Conservation (phyloP, 1,139 yeast genomes). For the Torulaspora globosa region DNA sequence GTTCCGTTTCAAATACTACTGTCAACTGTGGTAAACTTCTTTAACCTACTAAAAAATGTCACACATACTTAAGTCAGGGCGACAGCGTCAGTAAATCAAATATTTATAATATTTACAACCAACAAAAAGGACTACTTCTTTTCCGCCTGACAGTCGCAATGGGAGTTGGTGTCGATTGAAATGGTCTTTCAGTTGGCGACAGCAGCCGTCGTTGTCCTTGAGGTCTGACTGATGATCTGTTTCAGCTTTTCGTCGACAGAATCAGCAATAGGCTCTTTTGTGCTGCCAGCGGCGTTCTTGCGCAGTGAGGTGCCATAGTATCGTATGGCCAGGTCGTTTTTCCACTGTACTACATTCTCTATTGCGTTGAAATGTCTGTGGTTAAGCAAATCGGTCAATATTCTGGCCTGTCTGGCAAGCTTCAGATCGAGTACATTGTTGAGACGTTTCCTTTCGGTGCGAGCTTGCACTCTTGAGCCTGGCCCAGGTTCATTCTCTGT, state of each 20-base stretch:
- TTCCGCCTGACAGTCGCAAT: not conserved
- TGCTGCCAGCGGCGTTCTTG: constrained; percentile 26
- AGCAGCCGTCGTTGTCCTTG: constrained; percentile 13
- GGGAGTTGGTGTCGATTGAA: not conserved
- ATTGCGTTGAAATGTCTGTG: constrained; percentile 25
- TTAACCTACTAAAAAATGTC: not conserved
- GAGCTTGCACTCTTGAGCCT: constrained; percentile 24
- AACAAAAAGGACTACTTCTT: not conserved
- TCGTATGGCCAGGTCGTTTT: constrained; percentile 25
- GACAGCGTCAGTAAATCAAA: constrained; percentile 2
- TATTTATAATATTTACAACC: not conserved
- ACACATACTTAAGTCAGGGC: not conserved
- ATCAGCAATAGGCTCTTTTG: constrained; percentile 16
- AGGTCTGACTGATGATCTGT: constrained; percentile 20
- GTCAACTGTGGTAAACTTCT: not conserved
- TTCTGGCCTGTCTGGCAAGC: constrained; percentile 24
- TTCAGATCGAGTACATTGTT: constrained; percentile 20
- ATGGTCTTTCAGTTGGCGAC: constrained; percentile 4
- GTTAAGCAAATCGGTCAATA: constrained; percentile 28
- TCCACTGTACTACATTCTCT: constrained; percentile 29
- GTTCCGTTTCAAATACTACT: not conserved
- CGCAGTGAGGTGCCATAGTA: constrained; percentile 28
- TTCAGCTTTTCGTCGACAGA: constrained; percentile 21
- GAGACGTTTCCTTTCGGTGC: constrained; percentile 27
- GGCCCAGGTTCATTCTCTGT: constrained; percentile 18